Base-by-base conservation (phyloP, 345 rosid genomes). In the Salix exigua region DNA sequence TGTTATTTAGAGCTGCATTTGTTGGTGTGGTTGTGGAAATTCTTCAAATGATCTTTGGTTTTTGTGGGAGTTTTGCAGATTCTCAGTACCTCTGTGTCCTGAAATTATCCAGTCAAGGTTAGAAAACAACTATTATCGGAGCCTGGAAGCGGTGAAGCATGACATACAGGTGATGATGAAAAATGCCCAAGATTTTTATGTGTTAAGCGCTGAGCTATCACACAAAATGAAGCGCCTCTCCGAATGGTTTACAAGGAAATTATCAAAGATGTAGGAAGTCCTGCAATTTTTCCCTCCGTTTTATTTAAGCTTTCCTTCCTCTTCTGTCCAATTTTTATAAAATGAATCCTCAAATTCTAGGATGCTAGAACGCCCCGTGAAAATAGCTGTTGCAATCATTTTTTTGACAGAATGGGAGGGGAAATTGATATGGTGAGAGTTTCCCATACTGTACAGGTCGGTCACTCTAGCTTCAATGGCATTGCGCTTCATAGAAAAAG, bases 31-130 rank as follows among this genome's bases (percentile, higher is more conserved):
- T 30, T 48, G 16, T 33, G 51, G 48, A 69, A 76, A 44, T 61
- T 46, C 13, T 14, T 42, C 21, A 51, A 7, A 25, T 53, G 10
- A 62, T 46, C 23, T 35, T 42, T 28, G 42, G 23, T 26, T 60
- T 33, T 19, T 30, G 23, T 31, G 61, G 33, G 60, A 31, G 44
- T 64, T 30, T 80, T 25, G 62, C 78, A 80, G 83, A 75, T 80
- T 70, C 58, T 79, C 83, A 28, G 83, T 80, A 66, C 83, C 83
- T n/a, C 64, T 80, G 6, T 80, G 65, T 71, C 83, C 79, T 12
- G 79, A 75, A 66, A 53, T 75, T 48, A 75, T 80, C 61, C 30
- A 18, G 14, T 71, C 74, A 19, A 80, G 79, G 75, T 53, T 80
- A 48, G 76, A 80, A 46, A 75, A 71, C 61, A 75, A 55, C 68